Evolutionary conservation across 345 rosid genomes (phyloP).

Genomic region (Diplotaxis tenuifolia): DNA sequence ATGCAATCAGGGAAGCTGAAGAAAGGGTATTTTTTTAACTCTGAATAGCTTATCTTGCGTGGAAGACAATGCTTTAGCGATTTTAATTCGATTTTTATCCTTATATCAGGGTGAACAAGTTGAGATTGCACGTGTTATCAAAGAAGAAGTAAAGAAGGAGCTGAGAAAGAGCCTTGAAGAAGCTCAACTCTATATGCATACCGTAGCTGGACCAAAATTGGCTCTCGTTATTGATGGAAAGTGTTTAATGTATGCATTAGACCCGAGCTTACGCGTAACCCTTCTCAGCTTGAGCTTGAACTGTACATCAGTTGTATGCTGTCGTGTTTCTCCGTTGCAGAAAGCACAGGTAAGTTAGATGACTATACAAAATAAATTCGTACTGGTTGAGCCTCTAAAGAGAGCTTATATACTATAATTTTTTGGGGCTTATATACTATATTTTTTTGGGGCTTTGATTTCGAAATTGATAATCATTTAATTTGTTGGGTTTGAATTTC

Average conservation of each 20-base stretch:
- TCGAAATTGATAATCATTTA: background rate
- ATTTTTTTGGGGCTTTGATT: slow-evolving; percentile 1
- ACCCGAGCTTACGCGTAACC: slow-evolving; percentile 76
- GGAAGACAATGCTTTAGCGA: slow-evolving; percentile 3
- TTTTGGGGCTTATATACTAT: background rate
- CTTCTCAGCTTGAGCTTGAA: slow-evolving; percentile 93
- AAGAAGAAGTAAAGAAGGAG: slow-evolving; percentile 77
- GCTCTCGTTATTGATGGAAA: slow-evolving; percentile 94
- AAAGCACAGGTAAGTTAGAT: slow-evolving; percentile 80
- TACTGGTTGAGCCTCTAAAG: background rate
- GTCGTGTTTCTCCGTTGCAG: slow-evolving; percentile 98
- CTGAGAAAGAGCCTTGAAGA: slow-evolving; percentile 80
- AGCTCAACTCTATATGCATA: slow-evolving; percentile 59
- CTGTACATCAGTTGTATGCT: slow-evolving; percentile 95
- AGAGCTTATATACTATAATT: background rate
- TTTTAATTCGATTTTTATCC: background rate
- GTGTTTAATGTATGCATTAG: slow-evolving; percentile 95
- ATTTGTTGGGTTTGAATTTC: background rate
- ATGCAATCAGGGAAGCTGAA: slow-evolving; percentile 83
- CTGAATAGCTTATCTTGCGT: slow-evolving; percentile 7
- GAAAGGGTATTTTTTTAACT: slow-evolving; percentile 59
- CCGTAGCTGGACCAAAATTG: slow-evolving; percentile 71
- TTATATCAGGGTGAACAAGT: slow-evolving; percentile 81
- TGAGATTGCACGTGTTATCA: slow-evolving; percentile 84
- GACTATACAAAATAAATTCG: background rate